A percentile compares a stretch with the other conserved stretches of the same genome.
Evolutionary conservation across 371 early-diverging fungal species (phyloP).

Genomic region (Apophysomyces trapeziformis): DNA sequence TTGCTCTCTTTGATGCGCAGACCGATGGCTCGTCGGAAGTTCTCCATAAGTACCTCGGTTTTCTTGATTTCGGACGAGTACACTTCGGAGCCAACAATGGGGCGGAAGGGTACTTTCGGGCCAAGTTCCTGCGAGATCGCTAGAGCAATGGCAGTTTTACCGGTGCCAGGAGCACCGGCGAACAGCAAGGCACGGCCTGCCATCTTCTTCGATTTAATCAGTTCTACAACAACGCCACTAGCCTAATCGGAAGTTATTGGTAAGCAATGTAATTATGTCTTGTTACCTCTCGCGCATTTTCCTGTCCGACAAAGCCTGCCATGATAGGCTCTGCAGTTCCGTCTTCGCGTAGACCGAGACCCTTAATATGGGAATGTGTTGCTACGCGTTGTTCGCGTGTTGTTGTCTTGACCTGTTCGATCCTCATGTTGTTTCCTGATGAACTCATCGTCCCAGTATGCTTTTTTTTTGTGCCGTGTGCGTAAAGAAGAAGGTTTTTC

Average conservation of each 20-base stretch:
- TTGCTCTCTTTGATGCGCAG: slow-evolving; percentile 98
- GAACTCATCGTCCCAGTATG: neutral
- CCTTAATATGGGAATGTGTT: slow-evolving; percentile 96
- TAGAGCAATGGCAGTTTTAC: slow-evolving; percentile 92
- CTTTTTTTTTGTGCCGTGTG: neutral
- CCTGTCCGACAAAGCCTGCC: slow-evolving; percentile 97
- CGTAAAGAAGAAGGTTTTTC: slow-evolving; percentile 2
- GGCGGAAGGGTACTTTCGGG: slow-evolving; percentile 97
- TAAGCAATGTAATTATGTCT: neutral
- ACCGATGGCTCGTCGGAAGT: slow-evolving; percentile 97
- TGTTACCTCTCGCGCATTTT: slow-evolving; percentile 90
- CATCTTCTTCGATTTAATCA: slow-evolving; percentile 96
- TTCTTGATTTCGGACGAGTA: slow-evolving; percentile 98
- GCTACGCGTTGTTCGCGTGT: slow-evolving; percentile 91
- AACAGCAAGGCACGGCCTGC: slow-evolving; percentile 96
- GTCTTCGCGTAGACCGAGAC: slow-evolving; percentile 83
- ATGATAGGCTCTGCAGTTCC: slow-evolving; percentile 87
- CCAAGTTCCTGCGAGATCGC: slow-evolving; percentile 97
- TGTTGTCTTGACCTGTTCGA: slow-evolving; percentile 81
- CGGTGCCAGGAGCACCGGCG: slow-evolving; percentile 98
- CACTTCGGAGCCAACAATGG: slow-evolving; percentile 98
- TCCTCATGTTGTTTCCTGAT: slow-evolving; percentile 64
- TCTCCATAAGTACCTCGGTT: slow-evolving; percentile 98
- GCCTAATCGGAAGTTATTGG: slow-evolving; percentile 57
- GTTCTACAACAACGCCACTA: slow-evolving; percentile 91